phyloP scores from a whole-genome alignment of 805 yeast species.

The Saturnispora quitensis region DNA sequence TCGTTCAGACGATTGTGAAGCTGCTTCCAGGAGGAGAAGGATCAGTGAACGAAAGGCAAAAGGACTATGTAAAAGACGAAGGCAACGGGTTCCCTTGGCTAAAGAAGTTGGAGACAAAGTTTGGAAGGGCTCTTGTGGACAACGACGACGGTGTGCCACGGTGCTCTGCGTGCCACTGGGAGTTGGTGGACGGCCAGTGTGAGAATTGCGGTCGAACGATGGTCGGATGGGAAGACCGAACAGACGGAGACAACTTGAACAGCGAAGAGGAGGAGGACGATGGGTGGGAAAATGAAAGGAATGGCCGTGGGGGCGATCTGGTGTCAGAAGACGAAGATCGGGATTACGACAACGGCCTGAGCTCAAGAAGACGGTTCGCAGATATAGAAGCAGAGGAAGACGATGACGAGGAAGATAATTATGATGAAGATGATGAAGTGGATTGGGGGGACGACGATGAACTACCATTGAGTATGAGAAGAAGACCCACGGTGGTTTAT shows the following conservation, averaged over 20 bases:
- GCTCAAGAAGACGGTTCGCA: not conserved
- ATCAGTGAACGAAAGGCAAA: conserved; percentile 20
- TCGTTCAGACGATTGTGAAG: conserved; percentile 34
- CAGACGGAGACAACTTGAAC: conserved; percentile 11
- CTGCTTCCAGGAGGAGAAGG: conserved; percentile 21
- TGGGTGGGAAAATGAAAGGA: not conserved
- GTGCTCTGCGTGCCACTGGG: conserved; percentile 76
- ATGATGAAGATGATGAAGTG: not conserved
- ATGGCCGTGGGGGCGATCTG: not conserved
- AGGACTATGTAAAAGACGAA: conserved; percentile 34
- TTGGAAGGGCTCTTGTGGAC: conserved; percentile 47
- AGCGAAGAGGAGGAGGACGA: conserved; percentile 8
- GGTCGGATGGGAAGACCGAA: conserved; percentile 14
- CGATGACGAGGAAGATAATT: conserved; percentile 1
- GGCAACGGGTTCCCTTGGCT: conserved; percentile 30
- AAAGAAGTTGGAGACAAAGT: conserved; percentile 39
- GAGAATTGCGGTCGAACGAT: conserved; percentile 57
- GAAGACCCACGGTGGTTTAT: not conserved
- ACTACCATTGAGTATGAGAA: not conserved
- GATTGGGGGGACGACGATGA: conserved; percentile 5
- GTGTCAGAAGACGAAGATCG: conserved; percentile 5
- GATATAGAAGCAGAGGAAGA: conserved; percentile 3
- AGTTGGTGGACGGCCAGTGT: conserved; percentile 57
- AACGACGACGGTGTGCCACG: conserved; percentile 64
- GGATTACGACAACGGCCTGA: conserved; percentile 10